These are phyloP conservation scores for Neurospora discreta DNA, from an alignment of 495 filamentous ascomycete genomes.

Conservation along the genomic window DNA sequence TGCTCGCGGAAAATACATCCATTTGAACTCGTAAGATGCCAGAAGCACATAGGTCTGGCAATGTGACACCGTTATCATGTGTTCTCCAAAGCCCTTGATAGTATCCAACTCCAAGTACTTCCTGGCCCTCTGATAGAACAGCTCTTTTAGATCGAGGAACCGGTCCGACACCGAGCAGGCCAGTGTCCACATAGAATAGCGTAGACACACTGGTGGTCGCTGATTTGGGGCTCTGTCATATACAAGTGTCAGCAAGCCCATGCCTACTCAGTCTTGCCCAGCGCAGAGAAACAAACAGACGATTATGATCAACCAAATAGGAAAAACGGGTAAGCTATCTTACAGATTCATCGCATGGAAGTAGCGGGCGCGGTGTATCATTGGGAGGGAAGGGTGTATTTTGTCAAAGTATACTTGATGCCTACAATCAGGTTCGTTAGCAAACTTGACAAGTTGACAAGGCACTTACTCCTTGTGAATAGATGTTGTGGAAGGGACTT, in stretches of 20 bases:
- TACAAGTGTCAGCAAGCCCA: conserved; percentile 8
- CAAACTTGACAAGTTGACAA: background rate
- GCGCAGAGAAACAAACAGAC: background rate
- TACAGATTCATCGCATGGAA: conserved; percentile 71
- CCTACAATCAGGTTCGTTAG: conserved; percentile 27
- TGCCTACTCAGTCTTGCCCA: background rate
- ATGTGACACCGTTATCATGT: conserved; percentile 68
- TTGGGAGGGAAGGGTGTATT: conserved; percentile 70
- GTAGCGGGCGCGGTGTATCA: conserved; percentile 83
- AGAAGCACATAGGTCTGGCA: conserved; percentile 76
- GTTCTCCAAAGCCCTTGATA: conserved; percentile 86
- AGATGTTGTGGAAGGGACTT: conserved; percentile 22
- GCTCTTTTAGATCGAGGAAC: conserved; percentile 59
- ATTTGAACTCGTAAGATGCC: conserved; percentile 81
- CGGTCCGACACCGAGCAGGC: conserved; percentile 77
- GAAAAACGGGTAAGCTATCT: conserved; percentile 4
- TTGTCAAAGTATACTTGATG: conserved; percentile 85
- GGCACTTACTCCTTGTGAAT: background rate
- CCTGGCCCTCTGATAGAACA: conserved; percentile 78
- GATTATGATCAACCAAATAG: background rate
- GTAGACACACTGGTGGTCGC: conserved; percentile 76
- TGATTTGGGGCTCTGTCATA: conserved; percentile 53
- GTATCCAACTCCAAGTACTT: conserved; percentile 87
- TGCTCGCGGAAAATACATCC: conserved; percentile 94
- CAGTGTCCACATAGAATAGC: conserved; percentile 90